Evolutionary conservation across 768 basidiomycete genomes (phyloP), one percentile per base, ranked within the genome.

Genomic region (Russula virescens): DNA sequence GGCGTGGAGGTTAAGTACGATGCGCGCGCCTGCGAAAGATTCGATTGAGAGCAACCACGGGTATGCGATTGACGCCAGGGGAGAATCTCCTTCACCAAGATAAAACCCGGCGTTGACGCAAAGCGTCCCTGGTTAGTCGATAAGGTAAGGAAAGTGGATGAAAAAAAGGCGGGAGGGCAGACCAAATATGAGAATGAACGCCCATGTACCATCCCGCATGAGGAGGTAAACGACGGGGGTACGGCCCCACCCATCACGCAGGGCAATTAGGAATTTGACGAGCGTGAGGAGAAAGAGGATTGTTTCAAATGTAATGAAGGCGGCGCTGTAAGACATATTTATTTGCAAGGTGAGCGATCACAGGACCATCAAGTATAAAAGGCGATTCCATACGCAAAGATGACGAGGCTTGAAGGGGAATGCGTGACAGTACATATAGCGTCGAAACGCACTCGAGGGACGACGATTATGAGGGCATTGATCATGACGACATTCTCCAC

Each of bases 131-230:
- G n/a, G 8, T 3, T 28, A 2, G 25, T 18, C 11, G 23, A 7
- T 10, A 31, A 35, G 40, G 57, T 34, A 16, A 45, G 25, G 16
- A 14, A 18, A 21, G 3, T 3, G 1, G 40, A 3, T 21, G 3
- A 1, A 31, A 19, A 49, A 35, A 25, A n/a, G 14, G n/a, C 6
- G 40, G 16, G 9, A 7, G 4, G 28, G 49, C 69, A n/a, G 28
- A 72, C 71, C 34, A 49, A 70, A 71, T n/a, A 72, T 61, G 23
- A 69, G 68, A 6, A 63, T 45, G 50, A 70, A 72, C 0, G 71
- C 71, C 61, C 69, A 68, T 38, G 69, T 68, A 7, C 71, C 68
- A 49, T 71, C 71, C 23, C 69, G 69, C 14, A 70, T 60, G 55
- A 72, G 65, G 40, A 68, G 63, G 28, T 55, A 42, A 11, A 71